These are phyloP conservation scores for Oryza officinalis DNA, from an alignment of 176 grass and related monocot genomes.

Conservation along the genomic window DNA sequence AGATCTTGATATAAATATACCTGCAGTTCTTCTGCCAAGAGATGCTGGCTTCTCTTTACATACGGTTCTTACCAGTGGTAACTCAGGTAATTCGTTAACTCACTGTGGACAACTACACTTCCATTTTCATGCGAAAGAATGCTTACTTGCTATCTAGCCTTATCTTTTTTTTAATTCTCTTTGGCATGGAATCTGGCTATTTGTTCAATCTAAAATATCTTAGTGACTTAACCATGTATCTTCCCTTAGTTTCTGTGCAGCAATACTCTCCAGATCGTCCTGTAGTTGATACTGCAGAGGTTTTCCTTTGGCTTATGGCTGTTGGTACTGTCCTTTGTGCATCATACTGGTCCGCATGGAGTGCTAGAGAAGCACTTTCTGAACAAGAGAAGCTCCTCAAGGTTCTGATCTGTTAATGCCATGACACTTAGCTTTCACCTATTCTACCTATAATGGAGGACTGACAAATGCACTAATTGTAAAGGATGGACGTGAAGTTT, in stretches of 20 bases:
- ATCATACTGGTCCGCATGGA: slow-evolving; percentile 96
- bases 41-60: slow-evolving; percentile 69
- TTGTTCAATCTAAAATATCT: slow-evolving; percentile 23
- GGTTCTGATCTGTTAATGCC: slow-evolving; percentile 48
- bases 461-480: slow-evolving; percentile 37
- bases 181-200: slow-evolving; percentile 12
- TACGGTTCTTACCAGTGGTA: slow-evolving; percentile 42
- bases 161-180: neutral
- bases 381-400: slow-evolving; percentile 91
- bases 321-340: slow-evolving; percentile 93
- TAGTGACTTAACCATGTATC: slow-evolving; percentile 26
- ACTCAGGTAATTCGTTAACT: slow-evolving; percentile 45
- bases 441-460: slow-evolving; percentile 20
- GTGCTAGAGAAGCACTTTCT: slow-evolving; percentile 67
- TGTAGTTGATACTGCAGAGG: slow-evolving; percentile 85
- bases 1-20: slow-evolving; percentile 80
- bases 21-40: slow-evolving; percentile 76
- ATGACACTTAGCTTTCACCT: slow-evolving; percentile 11
- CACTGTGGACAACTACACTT: neutral
- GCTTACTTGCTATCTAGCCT: neutral
- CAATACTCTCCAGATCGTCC: slow-evolving; percentile 94
- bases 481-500: slow-evolving; percentile 79
- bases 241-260: slow-evolving; percentile 70
- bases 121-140: slow-evolving; percentile 7
- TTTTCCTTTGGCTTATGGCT: slow-evolving; percentile 98